Evolutionary conservation across 352 stramenopile genomes (phyloP), one percentile per base, ranked within the genome.

Genomic region (Phytophthora citrophthora): DNA sequence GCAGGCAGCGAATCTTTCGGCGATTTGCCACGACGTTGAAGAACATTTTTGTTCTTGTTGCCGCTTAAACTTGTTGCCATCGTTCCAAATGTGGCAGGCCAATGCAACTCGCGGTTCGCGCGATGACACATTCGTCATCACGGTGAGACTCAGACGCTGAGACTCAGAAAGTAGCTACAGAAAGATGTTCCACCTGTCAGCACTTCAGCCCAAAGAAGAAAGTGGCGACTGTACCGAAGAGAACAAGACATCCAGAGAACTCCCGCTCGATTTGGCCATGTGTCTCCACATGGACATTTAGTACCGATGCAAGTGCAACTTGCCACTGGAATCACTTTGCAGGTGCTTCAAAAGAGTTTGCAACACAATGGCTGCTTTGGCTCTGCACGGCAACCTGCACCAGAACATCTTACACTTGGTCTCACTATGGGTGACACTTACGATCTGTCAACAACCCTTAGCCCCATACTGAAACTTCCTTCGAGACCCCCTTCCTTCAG

Each of bases 391-490:
- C 44, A 48, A 62, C 24, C 34, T 26, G 60, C 60, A 68, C 52
- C 60, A 70, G 61, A 70, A 65, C 13, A 6, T 12, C 10, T 41
- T 40, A 15, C 11, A 62, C 34, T 66, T 55, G 26, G 7, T 55
- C 12, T 60, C 38, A 65, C 47, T 70, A 65, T 70, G 18, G 38
- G 39, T 49, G 36, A 46, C 43, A 24, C 27, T 47, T 23, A 53
- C 62, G 52, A 70, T 51, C 16, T 44, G 55, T 56, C 62, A 57
- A 70, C 62, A 24, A 65, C 50, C 49, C 46, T 54, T 58, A 52
- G 40, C 34, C 55, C 31, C 23, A 41, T 41, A 41, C 36, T 41
- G 36, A 18, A 41, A 41, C 36, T 41, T 41, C n/a, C 13, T 41
- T 54, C 31, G 15, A 29, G 32, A 54, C 45, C 55, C 45, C 44